Evolutionary conservation across 169 alveolate species (phyloP), one percentile per base, ranked within the genome.

Genomic region (Cryptosporidium parvum): DNA sequence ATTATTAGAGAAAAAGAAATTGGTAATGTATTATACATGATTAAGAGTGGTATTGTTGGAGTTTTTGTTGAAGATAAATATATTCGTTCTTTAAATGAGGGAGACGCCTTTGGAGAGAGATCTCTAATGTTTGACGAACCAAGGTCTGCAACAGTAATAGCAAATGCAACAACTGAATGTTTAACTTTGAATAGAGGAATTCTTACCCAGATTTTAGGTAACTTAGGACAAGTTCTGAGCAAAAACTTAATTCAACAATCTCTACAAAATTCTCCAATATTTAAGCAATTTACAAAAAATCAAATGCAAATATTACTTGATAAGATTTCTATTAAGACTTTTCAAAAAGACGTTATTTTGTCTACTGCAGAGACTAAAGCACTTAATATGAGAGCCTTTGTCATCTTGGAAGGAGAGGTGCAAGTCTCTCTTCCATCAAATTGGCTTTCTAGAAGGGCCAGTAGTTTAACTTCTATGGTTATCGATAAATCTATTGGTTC

Each of bases 91-190:
- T 37, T 59, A 42, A 72, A 91, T 86, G 86, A 93, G 84, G 99
- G 99, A 1, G 97, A 96, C 29, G 96, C 95, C 85, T 97, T 97
- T 67, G 99, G 99, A 2, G 99, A 97, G 92, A 84, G 97, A 56
- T 97, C 99, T 8, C 84, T 97, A 84, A 80, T 97, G 71, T 95
- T 96, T 75, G 96, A 97, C 62, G 98, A 95, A 67, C 98, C 97
- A 0, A 86, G 99, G 65, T 95, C 97, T 21, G 99, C 99, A 10
- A 96, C 99, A 18, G 95, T 97, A 72, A 93, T 91, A 16, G 98
- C 98, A 26, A 86, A 84, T 12, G 95, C 93, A 52, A 92, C 92
- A 26, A 93, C 97, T 1, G 91, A 94, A n/a, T 96, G 98, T 67
- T 94, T 95, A 12, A 93, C 98, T 37, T 75, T 95, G 26, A 91